Conservation (phyloP, 2,329 filamentous ascomycete species). For the Neofusicoccum ribis region DNA sequence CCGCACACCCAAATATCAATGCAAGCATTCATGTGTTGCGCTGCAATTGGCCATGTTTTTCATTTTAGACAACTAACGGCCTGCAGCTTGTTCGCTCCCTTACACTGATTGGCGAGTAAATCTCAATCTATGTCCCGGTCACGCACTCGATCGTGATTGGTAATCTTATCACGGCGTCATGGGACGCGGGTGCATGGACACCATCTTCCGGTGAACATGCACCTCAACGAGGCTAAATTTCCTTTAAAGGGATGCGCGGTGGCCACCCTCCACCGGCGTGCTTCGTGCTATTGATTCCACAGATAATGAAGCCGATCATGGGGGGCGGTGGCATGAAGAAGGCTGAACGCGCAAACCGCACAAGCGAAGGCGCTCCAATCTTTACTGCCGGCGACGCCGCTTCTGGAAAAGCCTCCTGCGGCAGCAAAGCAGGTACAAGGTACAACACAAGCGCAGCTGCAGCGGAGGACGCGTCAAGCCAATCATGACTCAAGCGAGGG, state of each 20-base stretch:
- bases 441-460: constrained; percentile 16
- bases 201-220: background rate
- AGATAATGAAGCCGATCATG: constrained; percentile 3
- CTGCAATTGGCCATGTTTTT: constrained; percentile 10
- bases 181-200: constrained; percentile 5
- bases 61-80: background rate
- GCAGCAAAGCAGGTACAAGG: constrained; percentile 17
- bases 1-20: constrained; percentile 2
- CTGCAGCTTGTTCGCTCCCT: background rate
- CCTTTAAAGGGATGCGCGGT: constrained; percentile 6
- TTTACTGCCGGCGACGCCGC: constrained; percentile 4
- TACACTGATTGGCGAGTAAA: constrained; percentile 4
- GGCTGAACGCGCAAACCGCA: constrained; percentile 9
- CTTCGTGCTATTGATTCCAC: constrained; percentile 15
- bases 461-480: background rate
- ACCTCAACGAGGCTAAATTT: background rate
- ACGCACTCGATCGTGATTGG: background rate
- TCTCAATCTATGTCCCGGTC: constrained; percentile 1
- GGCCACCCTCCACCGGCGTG: background rate
- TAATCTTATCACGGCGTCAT: constrained; percentile 6
- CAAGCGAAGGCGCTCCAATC: constrained; percentile 1
- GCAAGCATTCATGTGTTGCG: constrained; percentile 7
- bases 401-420: constrained; percentile 11
- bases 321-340: constrained; percentile 6
- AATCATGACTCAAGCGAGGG: constrained; percentile 1